Base-by-base conservation (phyloP, 257 asterid species). In the Handroanthus guayacan region DNA sequence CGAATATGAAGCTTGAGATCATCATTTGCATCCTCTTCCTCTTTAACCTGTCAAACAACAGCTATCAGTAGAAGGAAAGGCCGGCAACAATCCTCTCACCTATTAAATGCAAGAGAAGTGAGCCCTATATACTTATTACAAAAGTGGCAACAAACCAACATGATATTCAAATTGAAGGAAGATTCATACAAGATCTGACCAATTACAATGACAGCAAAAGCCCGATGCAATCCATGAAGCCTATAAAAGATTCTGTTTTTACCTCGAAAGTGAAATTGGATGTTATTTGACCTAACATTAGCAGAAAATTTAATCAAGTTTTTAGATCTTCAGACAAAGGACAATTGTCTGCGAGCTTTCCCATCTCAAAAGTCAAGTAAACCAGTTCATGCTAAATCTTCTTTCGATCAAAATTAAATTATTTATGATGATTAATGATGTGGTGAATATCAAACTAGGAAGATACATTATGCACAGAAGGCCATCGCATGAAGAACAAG, bases 11-110 rank as follows among this genome's bases (percentile, higher is more conserved):
- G 97, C 88, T 87, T 85, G 82, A 60, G 84, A 82, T 88, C 95
- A 78, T 77, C 84, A 72, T 69, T 86, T 55, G 81, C 87, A 83
- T 95, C 99, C 52, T 95, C 99, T 80, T 95, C 99, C 88, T 95
- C 99, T 85, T 92, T 92, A 72, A 95, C 97, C 99, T 95, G 88
- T 73, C 75, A 81, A 39, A 63, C 80, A 13, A 73, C 55, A 67
- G 45, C 79, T 48, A 65, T 20, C 44, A 71, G 71, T 47, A 4
- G 47, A 43, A 62, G 36, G 8, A 72, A 18, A 5, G 8, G 31
- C 31, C 31, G 31, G 31, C 16, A 45, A 14, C 25, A 25, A 71
- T 52, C 48, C 51, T 51, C 67, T 69, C 62, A 75, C 64, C 41
- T 44, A 34, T 8, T 31, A 5, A 63, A 62, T 11, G 71, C 61